Evolutionary conservation across 176 grass and related monocot genomes (phyloP), one percentile per base, ranked within the genome.

Genomic region (Leersia perrieri): DNA sequence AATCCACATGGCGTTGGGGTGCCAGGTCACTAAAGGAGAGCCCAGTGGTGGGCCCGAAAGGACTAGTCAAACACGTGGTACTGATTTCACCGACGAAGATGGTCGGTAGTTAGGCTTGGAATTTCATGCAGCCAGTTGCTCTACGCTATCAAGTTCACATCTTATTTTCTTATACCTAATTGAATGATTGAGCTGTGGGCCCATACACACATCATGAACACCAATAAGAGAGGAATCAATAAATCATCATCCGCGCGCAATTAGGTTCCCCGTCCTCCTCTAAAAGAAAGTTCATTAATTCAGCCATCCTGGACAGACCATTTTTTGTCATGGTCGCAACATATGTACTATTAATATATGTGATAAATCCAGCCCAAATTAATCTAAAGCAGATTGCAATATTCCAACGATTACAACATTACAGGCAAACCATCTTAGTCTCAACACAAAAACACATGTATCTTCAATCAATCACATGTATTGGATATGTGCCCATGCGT

Each of bases 51-150:
- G 70, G 28, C 70, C 42, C 8, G 4, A 41, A 25, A 26, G 3
- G 51, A n/a, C 30, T 16, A 62, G 20, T 16, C 65, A 47, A 31
- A 44, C 51, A 33, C n/a, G 74, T 72, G 57, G 51, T 20, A 33
- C 51, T n/a, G 15, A 26, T 42, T 75, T 68, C 42, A 18, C 13
- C 22, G 44, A 58, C 35, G 36, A 47, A 26, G 58, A 69, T 74
- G 81, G 82, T 79, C 74, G 81, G 81, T 74, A 75, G 49, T 6
- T 53, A 22, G 68, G 75, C 61, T 35, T 84, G 49, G 87, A 84
- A 84, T 74, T 84, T 47, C 31, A 39, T 73, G 34, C 45, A 45
- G 16, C 60, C 67, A n/a, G 16, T 83, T 88, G 60, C 42, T 30
- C 10, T 51, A 13, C 79, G 64, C 40, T 40, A 87, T 25, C n/a